Evolutionary conservation across 164 flowering plant genomes (phyloP).

Genomic region (Magnolia changhungtana): DNA sequence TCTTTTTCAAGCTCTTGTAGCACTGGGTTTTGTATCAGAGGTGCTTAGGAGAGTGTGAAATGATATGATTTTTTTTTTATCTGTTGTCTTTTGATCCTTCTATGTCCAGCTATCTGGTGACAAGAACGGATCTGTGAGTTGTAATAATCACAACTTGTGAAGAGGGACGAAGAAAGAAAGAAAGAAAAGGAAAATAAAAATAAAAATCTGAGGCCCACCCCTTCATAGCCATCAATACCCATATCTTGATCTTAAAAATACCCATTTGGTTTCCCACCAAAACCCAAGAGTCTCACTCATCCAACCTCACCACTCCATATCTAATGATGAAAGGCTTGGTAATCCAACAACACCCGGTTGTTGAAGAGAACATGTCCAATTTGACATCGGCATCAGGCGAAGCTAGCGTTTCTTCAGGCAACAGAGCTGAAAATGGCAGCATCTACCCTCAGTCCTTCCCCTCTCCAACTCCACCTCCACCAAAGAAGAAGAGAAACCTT

Average conservation of each 20-base stretch:
- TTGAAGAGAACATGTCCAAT: slow-evolving; percentile 76
- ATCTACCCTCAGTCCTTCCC: slow-evolving; percentile 29
- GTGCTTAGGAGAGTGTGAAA: slow-evolving; percentile 3
- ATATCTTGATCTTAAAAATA: not conserved
- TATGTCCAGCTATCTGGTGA: not conserved
- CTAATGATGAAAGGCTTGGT: slow-evolving; percentile 45
- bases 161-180: not conserved
- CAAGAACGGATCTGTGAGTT: slow-evolving; percentile 10
- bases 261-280: not conserved
- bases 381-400: slow-evolving; percentile 71
- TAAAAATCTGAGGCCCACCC: not conserved
- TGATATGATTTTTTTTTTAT: slow-evolving; percentile 2
- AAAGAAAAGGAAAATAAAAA: not conserved
- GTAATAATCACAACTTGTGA: slow-evolving; percentile 4
- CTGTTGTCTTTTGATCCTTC: slow-evolving; percentile 25
- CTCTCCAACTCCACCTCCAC: slow-evolving; percentile 30
- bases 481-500: slow-evolving; percentile 65
- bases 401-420: slow-evolving; percentile 62
- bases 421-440: slow-evolving; percentile 30
- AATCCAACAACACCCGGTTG: slow-evolving; percentile 26
- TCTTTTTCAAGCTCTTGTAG: slow-evolving; percentile 11
- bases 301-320: not conserved
- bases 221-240: not conserved
- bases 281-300: slow-evolving; percentile 2
- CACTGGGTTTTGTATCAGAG: slow-evolving; percentile 10